Evolutionary conservation across 768 basidiomycete genomes (phyloP).

Genomic region (Suillus tomentosus): DNA sequence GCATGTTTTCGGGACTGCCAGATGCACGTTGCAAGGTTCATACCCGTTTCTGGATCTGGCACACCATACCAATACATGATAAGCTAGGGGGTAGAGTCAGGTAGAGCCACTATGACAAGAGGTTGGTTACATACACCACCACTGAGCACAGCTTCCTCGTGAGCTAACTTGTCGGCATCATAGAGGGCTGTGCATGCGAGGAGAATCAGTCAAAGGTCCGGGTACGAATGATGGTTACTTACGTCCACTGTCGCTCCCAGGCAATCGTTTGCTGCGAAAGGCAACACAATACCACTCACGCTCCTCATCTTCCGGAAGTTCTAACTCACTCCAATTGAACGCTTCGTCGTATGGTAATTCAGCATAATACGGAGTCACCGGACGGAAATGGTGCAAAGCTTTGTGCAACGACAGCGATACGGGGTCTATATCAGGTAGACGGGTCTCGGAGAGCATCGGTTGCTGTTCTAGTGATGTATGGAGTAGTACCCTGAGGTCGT

Average conservation of each 20-base stretch:
- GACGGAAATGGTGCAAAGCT: constrained; percentile 77
- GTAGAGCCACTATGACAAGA: constrained; percentile 4
- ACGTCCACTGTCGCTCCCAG: constrained; percentile 71
- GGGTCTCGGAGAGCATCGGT: constrained; percentile 66
- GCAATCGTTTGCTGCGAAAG: constrained; percentile 78
- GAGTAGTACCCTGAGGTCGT: constrained; percentile 31
- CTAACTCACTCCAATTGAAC: constrained; percentile 86
- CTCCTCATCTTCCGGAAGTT: constrained; percentile 68
- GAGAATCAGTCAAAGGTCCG: background rate
- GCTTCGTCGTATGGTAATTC: constrained; percentile 63
- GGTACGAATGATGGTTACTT: constrained; percentile 24
- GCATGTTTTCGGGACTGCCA: constrained; percentile 92
- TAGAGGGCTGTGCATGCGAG: constrained; percentile 62
- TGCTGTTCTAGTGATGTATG: constrained; percentile 34
- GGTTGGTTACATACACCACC: constrained; percentile 63
- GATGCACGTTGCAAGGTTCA: constrained; percentile 94
- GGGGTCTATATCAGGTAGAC: constrained; percentile 83
- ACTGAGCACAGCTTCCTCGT: constrained; percentile 89
- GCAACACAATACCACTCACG: constrained; percentile 93
- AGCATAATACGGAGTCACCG: constrained; percentile 63
- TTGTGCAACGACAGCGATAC: constrained; percentile 84
- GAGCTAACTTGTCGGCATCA: constrained; percentile 83
- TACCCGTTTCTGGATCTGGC: constrained; percentile 70
- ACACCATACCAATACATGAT: constrained; percentile 95
- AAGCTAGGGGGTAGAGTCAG: constrained; percentile 44